These are phyloP conservation scores for Coniella vitis DNA, from an alignment of 2,329 filamentous ascomycete species.

Conservation along the genomic window DNA sequence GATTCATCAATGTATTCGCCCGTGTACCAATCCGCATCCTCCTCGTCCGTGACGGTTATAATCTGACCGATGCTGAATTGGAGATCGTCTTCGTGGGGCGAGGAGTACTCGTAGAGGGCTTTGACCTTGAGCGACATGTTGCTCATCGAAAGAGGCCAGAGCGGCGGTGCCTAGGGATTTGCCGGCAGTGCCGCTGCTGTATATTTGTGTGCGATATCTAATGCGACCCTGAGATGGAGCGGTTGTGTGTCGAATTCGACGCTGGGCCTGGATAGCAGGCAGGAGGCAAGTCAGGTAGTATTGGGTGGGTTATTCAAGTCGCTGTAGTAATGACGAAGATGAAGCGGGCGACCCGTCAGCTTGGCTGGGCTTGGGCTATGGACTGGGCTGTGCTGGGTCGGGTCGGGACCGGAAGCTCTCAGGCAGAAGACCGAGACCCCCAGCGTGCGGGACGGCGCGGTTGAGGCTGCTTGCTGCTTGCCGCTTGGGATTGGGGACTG, in stretches of 20 bases:
- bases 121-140: slow-evolving; percentile 90
- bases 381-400: background rate
- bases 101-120: slow-evolving; percentile 90
- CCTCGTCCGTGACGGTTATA: slow-evolving; percentile 87
- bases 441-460: background rate
- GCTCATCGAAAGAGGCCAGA: slow-evolving; percentile 17
- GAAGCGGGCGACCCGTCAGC: background rate
- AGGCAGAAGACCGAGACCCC: background rate
- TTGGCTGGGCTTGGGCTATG: background rate
- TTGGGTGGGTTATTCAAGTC: background rate
- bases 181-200: slow-evolving; percentile 2
- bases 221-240: slow-evolving; percentile 5
- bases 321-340: background rate
- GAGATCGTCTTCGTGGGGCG: slow-evolving; percentile 90
- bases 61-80: slow-evolving; percentile 79
- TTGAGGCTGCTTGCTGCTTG: slow-evolving; percentile 1
- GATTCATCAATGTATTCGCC: slow-evolving; percentile 77
- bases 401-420: background rate
- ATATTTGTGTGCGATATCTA: background rate
- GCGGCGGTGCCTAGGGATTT: slow-evolving; percentile 4
- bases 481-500: background rate
- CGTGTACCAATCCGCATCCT: slow-evolving; percentile 89
- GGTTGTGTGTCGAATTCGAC: background rate
- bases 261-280: background rate
- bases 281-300: background rate